A percentile compares a stretch with the other conserved stretches of the same genome.
Conservation (phyloP, 176 grass and related monocot species). For the Phoenix roebelenii region DNA sequence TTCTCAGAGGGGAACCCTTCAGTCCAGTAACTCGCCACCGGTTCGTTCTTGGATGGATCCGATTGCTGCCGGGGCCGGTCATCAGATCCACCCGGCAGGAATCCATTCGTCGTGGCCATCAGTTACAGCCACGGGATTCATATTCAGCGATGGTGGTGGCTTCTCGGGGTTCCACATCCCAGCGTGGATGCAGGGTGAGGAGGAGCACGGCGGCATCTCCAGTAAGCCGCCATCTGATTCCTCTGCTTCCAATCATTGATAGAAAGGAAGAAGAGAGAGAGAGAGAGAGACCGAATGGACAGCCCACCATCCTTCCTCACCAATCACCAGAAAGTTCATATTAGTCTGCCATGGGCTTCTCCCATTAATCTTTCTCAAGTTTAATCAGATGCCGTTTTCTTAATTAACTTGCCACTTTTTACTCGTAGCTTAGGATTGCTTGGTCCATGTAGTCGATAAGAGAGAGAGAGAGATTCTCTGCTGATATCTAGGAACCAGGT, state of each 20-base stretch:
- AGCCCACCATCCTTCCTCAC: neutral
- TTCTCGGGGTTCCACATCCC: constrained; percentile 8
- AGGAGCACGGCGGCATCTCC: neutral
- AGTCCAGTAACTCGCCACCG: constrained; percentile 1
- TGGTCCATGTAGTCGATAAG: too few relatives aligned
- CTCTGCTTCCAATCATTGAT: constrained; percentile 1
- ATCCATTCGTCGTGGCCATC: neutral
- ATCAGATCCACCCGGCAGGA: too few relatives aligned
- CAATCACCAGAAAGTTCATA: too few relatives aligned
- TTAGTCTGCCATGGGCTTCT: too few relatives aligned
- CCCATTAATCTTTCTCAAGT: too few relatives aligned
- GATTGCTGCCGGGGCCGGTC: too few relatives aligned
- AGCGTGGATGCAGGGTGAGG: neutral
- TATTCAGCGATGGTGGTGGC: neutral
- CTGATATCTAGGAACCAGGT: too few relatives aligned
- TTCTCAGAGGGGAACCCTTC: constrained; percentile 15
- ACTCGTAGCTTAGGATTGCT: too few relatives aligned
- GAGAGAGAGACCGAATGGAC: too few relatives aligned
- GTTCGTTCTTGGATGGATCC: constrained; percentile 3
- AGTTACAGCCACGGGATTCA: neutral
- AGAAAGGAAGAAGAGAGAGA: neutral
- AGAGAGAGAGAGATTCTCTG: too few relatives aligned
- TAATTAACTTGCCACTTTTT: too few relatives aligned
- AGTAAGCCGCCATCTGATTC: neutral
- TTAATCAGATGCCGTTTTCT: too few relatives aligned